Conservation (phyloP, 208 protist species). For the Trypanosoma platydactyli region DNA sequence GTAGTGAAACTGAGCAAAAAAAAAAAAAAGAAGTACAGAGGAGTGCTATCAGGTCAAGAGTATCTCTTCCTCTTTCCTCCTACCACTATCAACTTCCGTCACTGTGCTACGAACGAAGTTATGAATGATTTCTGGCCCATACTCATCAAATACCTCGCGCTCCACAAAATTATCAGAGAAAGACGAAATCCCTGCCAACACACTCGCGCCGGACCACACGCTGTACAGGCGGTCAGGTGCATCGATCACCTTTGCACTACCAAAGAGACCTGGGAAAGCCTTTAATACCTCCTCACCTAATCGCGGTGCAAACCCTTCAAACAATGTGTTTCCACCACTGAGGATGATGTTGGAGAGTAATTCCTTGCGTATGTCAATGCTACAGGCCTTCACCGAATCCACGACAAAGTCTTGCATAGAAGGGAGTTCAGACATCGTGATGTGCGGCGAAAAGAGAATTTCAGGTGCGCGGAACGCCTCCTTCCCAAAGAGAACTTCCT, state of each 20-base stretch:
- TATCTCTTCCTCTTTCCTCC: neutral
- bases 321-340: conserved; percentile 73
- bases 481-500: conserved; percentile 36
- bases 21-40: too few species aligned
- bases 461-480: conserved; percentile 58
- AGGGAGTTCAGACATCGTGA: conserved; percentile 21
- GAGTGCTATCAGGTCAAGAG: too few species aligned
- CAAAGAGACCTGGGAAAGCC: conserved; percentile 31
- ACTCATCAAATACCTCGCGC: conserved; percentile 19
- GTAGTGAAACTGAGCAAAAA: too few species aligned
- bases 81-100: neutral
- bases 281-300: conserved; percentile 27
- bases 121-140: conserved; percentile 23
- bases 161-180: conserved; percentile 17
- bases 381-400: conserved; percentile 58
- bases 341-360: conserved; percentile 83
- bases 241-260: conserved; percentile 26
- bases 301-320: conserved; percentile 31
- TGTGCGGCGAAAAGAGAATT: conserved; percentile 50
- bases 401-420: conserved; percentile 49
- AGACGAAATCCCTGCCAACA: conserved; percentile 23
- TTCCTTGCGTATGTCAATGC: conserved; percentile 77
- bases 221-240: conserved; percentile 15
- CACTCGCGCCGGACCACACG: conserved; percentile 27
- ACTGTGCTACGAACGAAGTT: conserved; percentile 3